A percentile compares a stretch with the other conserved stretches of the same genome.
Evolutionary conservation across 2,329 filamentous ascomycete species (phyloP).

Genomic region (Claviceps arundinis): DNA sequence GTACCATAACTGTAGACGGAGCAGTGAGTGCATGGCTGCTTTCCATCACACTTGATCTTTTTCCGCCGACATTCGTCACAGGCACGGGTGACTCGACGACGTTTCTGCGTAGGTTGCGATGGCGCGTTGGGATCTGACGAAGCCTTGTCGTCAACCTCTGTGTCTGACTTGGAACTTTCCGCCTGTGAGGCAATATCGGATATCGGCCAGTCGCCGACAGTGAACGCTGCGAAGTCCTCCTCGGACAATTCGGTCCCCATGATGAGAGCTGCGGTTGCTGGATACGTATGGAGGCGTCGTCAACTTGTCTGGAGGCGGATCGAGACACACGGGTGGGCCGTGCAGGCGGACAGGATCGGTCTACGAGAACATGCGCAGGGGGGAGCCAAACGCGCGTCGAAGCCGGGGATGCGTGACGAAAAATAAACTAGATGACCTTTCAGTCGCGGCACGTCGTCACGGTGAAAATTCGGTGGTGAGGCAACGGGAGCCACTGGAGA

Average conservation of each 20-base stretch:
- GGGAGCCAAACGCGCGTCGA: neutral
- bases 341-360: conserved; percentile 1
- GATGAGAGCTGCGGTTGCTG: conserved; percentile 6
- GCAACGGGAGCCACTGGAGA: neutral
- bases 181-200: conserved; percentile 25
- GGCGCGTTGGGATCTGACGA: conserved; percentile 20
- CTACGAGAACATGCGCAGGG: conserved; percentile 7
- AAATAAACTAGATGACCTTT: neutral
- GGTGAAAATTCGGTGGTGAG: neutral
- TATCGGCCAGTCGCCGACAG: conserved; percentile 22
- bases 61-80: conserved; percentile 75
- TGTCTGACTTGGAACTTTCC: conserved; percentile 29
- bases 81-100: conserved; percentile 64
- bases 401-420: neutral
- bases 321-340: neutral
- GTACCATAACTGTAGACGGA: conserved; percentile 97
- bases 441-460: neutral
- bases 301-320: neutral
- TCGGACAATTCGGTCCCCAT: conserved; percentile 29
- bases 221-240: conserved; percentile 26
- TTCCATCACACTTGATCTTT: conserved; percentile 80
- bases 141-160: conserved; percentile 25
- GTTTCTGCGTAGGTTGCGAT: conserved; percentile 56
- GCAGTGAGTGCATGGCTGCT: conserved; percentile 86
- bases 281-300: neutral